A percentile compares a stretch with the other conserved stretches of the same genome.
These are phyloP conservation scores for Postia placenta DNA, from an alignment of 768 basidiomycete genomes.

Conservation along the genomic window DNA sequence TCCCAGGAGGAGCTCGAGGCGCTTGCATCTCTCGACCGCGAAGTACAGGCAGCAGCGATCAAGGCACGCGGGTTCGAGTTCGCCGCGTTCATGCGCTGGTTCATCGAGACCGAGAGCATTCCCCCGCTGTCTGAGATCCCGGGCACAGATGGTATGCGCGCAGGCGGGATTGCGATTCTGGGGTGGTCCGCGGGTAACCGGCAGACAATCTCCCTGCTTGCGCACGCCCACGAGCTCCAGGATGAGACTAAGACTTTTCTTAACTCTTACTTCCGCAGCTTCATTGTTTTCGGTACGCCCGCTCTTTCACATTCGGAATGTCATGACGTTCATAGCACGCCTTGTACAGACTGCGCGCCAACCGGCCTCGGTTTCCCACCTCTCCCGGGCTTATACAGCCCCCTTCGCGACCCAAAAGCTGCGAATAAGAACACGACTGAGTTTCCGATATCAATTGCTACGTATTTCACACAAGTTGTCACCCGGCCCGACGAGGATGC, in stretches of 20 bases:
- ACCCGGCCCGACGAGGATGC: not conserved
- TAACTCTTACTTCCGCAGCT: slow-evolving; percentile 6
- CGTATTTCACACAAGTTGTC: not conserved
- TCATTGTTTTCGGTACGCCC: slow-evolving; percentile 14
- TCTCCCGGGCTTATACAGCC: not conserved
- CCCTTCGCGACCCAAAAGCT: not conserved
- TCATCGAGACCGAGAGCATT: slow-evolving; percentile 11
- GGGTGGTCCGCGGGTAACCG: slow-evolving; percentile 16
- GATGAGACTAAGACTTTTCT: slow-evolving; percentile 9
- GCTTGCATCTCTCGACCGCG: not conserved
- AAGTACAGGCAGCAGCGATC: slow-evolving; percentile 1
- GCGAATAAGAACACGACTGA: not conserved
- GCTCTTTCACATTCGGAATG: no score
- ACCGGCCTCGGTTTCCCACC: no score
- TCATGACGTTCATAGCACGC: no score
- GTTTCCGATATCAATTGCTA: not conserved
- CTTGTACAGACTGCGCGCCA: no score
- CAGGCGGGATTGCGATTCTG: not conserved
- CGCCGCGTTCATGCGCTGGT: slow-evolving; percentile 14
- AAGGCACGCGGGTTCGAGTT: slow-evolving; percentile 8
- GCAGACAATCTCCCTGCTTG: slow-evolving; percentile 9
- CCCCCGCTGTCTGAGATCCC: slow-evolving; percentile 1
- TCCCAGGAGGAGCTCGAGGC: slow-evolving; percentile 10
- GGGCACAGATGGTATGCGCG: not conserved
- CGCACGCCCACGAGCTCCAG: slow-evolving; percentile 6